Evolutionary conservation across 2,329 filamentous ascomycete genomes (phyloP).

Genomic region (Colletotrichum ledebouriae): DNA sequence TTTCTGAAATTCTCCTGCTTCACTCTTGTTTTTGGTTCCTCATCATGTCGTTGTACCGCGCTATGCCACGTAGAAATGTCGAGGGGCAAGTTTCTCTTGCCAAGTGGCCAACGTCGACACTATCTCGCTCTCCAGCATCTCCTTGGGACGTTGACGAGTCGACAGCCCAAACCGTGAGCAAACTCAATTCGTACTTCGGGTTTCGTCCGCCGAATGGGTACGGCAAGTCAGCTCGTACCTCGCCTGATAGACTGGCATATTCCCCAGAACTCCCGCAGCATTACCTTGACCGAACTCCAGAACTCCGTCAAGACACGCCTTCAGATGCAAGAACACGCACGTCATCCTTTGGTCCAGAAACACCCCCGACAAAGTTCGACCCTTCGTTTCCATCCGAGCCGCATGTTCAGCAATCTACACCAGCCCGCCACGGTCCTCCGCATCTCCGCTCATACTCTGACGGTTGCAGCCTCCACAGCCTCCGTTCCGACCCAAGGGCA

Average conservation of each 20-base stretch:
- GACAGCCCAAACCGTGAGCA: slow-evolving; percentile 37
- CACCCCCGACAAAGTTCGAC: slow-evolving; percentile 32
- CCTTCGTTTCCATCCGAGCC: slow-evolving; percentile 29
- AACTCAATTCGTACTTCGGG: slow-evolving; percentile 34
- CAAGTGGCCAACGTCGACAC: slow-evolving; percentile 32
- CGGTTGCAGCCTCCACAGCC: slow-evolving; percentile 26
- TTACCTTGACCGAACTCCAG: slow-evolving; percentile 22
- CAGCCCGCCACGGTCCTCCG: slow-evolving; percentile 12
- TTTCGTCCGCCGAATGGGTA: slow-evolving; percentile 29
- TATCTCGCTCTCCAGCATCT: slow-evolving; percentile 21
- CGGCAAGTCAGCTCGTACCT: slow-evolving; percentile 7
- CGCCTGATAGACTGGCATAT: slow-evolving; percentile 28
- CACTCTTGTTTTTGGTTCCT: slow-evolving; percentile 27
- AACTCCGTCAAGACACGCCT: slow-evolving; percentile 38
- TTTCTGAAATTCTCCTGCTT: slow-evolving; percentile 31
- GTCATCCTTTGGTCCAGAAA: slow-evolving; percentile 38
- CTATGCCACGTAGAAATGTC: slow-evolving; percentile 34
- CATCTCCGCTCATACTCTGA: slow-evolving; percentile 38
- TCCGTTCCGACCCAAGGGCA: slow-evolving; percentile 20
- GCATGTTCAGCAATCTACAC: slow-evolving; percentile 33
- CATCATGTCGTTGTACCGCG: slow-evolving; percentile 33
- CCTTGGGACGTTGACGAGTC: slow-evolving; percentile 36
- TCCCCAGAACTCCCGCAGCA: slow-evolving; percentile 29
- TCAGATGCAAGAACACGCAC: slow-evolving; percentile 33
- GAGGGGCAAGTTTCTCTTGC: slow-evolving; percentile 38